phyloP scores from a whole-genome alignment of 2,329 filamentous ascomycete genomes.

The Thermoascus crustaceus region DNA sequence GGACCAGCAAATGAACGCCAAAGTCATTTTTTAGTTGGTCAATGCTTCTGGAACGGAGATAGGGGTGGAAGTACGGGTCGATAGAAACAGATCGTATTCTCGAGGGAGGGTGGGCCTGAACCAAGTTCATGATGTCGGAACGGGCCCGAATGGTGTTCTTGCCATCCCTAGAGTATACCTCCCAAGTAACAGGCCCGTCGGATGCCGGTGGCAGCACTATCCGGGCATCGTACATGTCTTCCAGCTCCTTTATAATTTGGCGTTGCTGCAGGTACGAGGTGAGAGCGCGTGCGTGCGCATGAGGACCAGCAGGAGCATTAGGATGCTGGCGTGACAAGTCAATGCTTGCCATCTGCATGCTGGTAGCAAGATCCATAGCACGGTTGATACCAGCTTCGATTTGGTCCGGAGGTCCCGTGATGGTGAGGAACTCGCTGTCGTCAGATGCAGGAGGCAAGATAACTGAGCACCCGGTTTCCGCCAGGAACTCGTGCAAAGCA shows the following conservation, averaged over 20 bases:
- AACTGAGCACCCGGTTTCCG: conserved; percentile 82
- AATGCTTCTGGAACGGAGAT: conserved; percentile 34
- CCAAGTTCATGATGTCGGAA: conserved; percentile 42
- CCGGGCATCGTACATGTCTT: conserved; percentile 71
- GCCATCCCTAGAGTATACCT: conserved; percentile 77
- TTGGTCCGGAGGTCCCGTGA: conserved; percentile 69
- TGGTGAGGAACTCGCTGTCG: conserved; percentile 73
- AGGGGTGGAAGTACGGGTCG: conserved; percentile 43
- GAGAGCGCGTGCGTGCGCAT: conserved; percentile 73
- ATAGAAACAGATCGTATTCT: conserved; percentile 37
- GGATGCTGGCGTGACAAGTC: conserved; percentile 75
- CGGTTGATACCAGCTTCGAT: conserved; percentile 70
- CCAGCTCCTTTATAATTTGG: conserved; percentile 72
- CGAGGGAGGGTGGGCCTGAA: conserved; percentile 41
- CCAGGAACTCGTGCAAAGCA: conserved; percentile 76
- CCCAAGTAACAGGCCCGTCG: conserved; percentile 69
- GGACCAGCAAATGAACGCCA: conserved; percentile 42
- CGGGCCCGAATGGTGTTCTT: conserved; percentile 57
- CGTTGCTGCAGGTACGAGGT: conserved; percentile 81
- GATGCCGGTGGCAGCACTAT: conserved; percentile 67
- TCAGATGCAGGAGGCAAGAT: conserved; percentile 68
- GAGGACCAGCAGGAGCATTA: conserved; percentile 62
- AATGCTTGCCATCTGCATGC: conserved; percentile 75
- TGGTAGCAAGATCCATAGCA: conserved; percentile 79
- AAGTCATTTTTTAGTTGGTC: conserved; percentile 33